Evolutionary conservation across 129 eudicot species (phyloP), one percentile per base, ranked within the genome.

Genomic region (Chrysanthemum lavandulifolium): DNA sequence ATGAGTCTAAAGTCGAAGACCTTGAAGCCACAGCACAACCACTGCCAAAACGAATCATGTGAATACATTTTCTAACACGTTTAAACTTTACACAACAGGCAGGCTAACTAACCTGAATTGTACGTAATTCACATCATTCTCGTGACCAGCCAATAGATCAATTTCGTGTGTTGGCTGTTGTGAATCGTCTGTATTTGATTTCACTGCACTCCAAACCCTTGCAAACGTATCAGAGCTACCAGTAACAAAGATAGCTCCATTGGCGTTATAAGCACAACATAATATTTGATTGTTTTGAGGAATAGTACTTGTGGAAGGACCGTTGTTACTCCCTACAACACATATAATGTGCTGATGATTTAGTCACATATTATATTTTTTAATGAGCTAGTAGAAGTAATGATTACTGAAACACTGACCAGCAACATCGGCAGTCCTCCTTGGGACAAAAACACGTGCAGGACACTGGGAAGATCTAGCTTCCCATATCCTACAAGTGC

Each of bases 171-270:
- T 71, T 52, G 88, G 96, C 71, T 95, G 96, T 67, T 84, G 91
- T 9, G 82, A 81, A 68, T 86, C 96, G 68, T 95, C 99, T 16
- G 71, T 57, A 52, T 65, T 75, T 40, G 78, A 78, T 80, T 86
- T 95, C 45, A 82, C 52, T 69, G 99, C 92, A 88, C 83, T 91
- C 99, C 99, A 95, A 47, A 95, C 98, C 96, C 99, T 86, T 31
- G 99, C 99, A 76, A 72, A 88, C 36, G 97, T 88, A 74, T 95
- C 97, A 51, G 99, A 95, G 83, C 99, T 95, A 76, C 99, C 99
- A 50, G 99, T 95, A 62, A 95, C 99, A 82, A 95, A 95, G 50
- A 85, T 76, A 10, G 92, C 83, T 78, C 99, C 99, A 78, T 80
- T 88, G 10, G 97, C 96, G 83, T 95, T 95, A 79, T 77, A 95